Conservation (phyloP, 2,329 filamentous ascomycete species). For the Cladosporium sp. region DNA sequence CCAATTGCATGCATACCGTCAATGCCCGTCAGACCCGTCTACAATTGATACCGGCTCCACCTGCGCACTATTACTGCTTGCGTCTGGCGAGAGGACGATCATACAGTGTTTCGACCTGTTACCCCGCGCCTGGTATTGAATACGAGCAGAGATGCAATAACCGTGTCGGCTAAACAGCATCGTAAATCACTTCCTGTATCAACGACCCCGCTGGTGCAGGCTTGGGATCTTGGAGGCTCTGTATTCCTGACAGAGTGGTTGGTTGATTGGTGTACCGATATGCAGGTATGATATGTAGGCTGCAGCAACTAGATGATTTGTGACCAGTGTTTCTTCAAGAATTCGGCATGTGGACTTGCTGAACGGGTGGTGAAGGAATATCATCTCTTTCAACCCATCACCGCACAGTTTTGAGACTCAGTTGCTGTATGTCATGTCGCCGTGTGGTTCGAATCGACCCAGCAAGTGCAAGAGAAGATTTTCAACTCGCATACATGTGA, state of each 20-base stretch:
- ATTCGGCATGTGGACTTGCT: background rate
- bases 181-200: background rate
- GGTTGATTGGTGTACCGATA: background rate
- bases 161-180: constrained; percentile 10
- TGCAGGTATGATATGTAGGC: background rate
- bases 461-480: too few relatives aligned
- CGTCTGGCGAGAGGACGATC: background rate
- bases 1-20: background rate
- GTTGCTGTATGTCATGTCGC: background rate
- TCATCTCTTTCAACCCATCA: background rate
- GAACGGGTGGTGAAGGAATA: background rate
- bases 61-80: background rate
- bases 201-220: constrained; percentile 1
- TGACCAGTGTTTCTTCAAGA: background rate
- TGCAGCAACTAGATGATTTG: background rate
- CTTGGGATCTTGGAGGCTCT: constrained; percentile 8
- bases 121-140: constrained; percentile 10
- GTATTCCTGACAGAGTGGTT: background rate
- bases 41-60: constrained; percentile 4
- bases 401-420: background rate
- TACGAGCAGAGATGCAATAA: background rate
- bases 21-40: background rate
- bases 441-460: too few relatives aligned
- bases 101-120: constrained; percentile 1
- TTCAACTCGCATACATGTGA: too few relatives aligned